Conservation (phyloP, 345 rosid genomes). For the Rhodamnia rubescens region DNA sequence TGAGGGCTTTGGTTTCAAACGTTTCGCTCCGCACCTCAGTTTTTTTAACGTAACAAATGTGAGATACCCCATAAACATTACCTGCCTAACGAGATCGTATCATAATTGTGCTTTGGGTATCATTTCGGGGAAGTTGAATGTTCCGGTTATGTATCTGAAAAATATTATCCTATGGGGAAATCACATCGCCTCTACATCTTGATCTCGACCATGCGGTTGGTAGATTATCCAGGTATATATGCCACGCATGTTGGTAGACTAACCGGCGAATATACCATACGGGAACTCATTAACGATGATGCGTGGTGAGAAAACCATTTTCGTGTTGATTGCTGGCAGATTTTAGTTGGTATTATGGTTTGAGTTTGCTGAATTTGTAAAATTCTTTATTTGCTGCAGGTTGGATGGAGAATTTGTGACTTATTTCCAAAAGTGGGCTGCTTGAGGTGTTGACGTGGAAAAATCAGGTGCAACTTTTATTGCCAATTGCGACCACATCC, state of each 20-base stretch:
- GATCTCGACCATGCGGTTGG: neutral
- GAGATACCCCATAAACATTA: neutral
- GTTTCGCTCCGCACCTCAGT: too few species aligned
- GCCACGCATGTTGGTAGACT: too few species aligned
- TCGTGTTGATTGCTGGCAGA: neutral
- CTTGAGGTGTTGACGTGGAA: too few species aligned
- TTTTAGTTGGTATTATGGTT: neutral
- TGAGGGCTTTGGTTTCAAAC: too few species aligned
- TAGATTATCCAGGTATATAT: too few species aligned
- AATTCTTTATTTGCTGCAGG: slow-evolving; percentile 20
- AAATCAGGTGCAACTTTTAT: too few species aligned
- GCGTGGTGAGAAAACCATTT: slow-evolving; percentile 38
- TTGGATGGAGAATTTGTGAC: slow-evolving; percentile 68
- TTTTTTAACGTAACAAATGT: too few species aligned
- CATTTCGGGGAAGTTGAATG: too few species aligned
- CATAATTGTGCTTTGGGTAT: neutral
- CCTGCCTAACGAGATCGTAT: neutral
- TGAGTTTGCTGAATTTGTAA: neutral
- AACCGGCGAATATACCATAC: slow-evolving; percentile 16
- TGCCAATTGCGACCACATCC: slow-evolving; percentile 91
- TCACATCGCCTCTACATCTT: neutral
- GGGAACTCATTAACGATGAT: slow-evolving; percentile 77
- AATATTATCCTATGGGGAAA: neutral
- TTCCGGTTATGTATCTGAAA: neutral
- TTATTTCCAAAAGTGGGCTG: slow-evolving; percentile 34